Evolutionary conservation across 495 filamentous ascomycete genomes (phyloP).

Genomic region (Lichina pygmaea): DNA sequence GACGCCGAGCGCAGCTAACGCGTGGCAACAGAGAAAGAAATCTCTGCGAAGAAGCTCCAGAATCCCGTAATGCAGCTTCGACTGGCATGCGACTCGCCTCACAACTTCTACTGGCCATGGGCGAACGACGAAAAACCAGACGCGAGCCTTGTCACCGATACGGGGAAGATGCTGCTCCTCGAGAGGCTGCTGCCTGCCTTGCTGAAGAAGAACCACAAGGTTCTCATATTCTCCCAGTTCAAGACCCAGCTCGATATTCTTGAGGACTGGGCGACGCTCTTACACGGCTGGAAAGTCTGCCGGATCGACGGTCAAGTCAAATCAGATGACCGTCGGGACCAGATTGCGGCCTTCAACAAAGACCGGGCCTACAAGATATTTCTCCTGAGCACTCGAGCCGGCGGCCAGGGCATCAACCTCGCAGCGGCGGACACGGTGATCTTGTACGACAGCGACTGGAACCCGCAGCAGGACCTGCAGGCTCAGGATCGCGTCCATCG

Average conservation of each 20-base stretch:
- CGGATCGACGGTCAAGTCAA: conserved; percentile 80
- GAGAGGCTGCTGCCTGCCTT: conserved; percentile 62
- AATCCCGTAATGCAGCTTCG: conserved; percentile 88
- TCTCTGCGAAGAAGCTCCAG: conserved; percentile 76
- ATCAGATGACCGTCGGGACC: conserved; percentile 48
- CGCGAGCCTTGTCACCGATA: conserved; percentile 26
- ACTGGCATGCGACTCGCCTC: conserved; percentile 73
- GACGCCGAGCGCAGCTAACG: background rate
- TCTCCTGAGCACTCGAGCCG: conserved; percentile 67
- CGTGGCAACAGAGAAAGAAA: conserved; percentile 35
- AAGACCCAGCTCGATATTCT: conserved; percentile 81
- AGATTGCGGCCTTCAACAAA: conserved; percentile 71
- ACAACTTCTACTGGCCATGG: conserved; percentile 95
- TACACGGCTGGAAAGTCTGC: conserved; percentile 55
- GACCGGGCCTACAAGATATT: conserved; percentile 48
- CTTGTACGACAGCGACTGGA: conserved; percentile 74
- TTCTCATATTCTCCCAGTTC: conserved; percentile 93
- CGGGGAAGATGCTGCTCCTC: conserved; percentile 85
- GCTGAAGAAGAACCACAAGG: conserved; percentile 53
- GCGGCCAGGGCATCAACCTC: conserved; percentile 85
- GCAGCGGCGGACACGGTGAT: conserved; percentile 46
- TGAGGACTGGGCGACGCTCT: conserved; percentile 48
- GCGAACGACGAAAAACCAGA: conserved; percentile 15
- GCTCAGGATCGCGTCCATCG: conserved; percentile 86
- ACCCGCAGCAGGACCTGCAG: conserved; percentile 90